Percentiles rank a stretch among this genome's conserved stretches.
These are phyloP conservation scores for Phytophthora pisi DNA, from an alignment of 352 stramenopile genomes.

Conservation along the genomic window DNA sequence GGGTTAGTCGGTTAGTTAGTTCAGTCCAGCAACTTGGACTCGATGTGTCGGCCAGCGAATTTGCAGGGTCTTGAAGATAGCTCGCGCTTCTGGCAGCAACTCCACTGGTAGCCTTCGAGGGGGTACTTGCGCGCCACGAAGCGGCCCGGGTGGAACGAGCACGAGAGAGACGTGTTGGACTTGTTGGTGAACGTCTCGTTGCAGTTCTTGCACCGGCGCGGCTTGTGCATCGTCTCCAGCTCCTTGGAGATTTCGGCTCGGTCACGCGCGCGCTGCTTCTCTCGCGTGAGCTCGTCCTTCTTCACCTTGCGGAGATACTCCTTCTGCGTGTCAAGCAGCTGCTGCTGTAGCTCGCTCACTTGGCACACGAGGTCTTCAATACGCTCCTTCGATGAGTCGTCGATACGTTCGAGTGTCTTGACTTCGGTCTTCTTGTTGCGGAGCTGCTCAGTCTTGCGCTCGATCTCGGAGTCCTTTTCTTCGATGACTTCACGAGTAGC, in stretches of 20 bases:
- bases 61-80: constrained; percentile 80
- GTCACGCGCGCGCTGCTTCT: constrained; percentile 72
- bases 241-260: constrained; percentile 74
- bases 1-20: too few relatives aligned
- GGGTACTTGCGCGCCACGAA: constrained; percentile 81
- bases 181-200: constrained; percentile 85
- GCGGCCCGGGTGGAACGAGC: constrained; percentile 76
- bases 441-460: constrained; percentile 68
- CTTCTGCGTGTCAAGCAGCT: constrained; percentile 80
- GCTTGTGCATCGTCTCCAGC: constrained; percentile 76
- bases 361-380: constrained; percentile 82
- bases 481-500: constrained; percentile 56
- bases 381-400: constrained; percentile 77
- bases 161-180: constrained; percentile 83
- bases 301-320: constrained; percentile 85
- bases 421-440: constrained; percentile 81
- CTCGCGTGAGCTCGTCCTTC: constrained; percentile 66
- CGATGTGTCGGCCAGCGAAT: constrained; percentile 75
- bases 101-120: constrained; percentile 84
- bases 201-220: constrained; percentile 79
- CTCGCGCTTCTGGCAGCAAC: constrained; percentile 84
- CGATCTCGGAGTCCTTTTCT: constrained; percentile 66
- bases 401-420: constrained; percentile 75
- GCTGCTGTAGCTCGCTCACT: constrained; percentile 67
- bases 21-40: constrained; percentile 70